Conservation (phyloP, 2,329 filamentous ascomycete species). For the Canariomyces notabilis region DNA sequence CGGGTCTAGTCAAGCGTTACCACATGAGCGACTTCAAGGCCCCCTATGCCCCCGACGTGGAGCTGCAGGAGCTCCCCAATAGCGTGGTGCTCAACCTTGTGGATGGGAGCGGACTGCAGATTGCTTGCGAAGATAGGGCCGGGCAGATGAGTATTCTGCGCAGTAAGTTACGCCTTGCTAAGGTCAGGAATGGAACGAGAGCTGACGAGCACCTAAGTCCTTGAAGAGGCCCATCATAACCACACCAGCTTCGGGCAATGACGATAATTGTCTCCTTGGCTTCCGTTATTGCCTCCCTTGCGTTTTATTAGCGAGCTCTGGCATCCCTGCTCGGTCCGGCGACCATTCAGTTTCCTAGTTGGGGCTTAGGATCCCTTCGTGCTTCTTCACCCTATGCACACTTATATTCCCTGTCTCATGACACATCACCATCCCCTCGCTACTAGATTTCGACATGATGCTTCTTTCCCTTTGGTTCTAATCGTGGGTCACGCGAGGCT, state of each 20-base stretch:
- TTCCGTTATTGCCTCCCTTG: background rate
- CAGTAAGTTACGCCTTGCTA: conserved; percentile 38
- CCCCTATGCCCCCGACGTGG: conserved; percentile 81
- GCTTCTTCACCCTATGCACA: background rate
- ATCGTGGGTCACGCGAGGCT: background rate
- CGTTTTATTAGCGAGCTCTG: background rate
- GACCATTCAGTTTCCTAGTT: conserved; percentile 10
- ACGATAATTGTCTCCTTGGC: background rate
- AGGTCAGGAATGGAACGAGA: background rate
- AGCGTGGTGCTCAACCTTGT: conserved; percentile 63
- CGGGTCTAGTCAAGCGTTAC: conserved; percentile 62
- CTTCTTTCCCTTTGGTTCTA: background rate
- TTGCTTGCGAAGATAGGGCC: conserved; percentile 58
- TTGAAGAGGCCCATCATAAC: conserved; percentile 35
- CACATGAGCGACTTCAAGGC: conserved; percentile 77
- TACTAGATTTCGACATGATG: background rate
- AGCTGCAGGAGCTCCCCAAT: conserved; percentile 87
- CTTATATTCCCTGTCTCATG: conserved; percentile 5
- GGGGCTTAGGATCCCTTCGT: background rate
- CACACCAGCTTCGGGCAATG: conserved; percentile 19
- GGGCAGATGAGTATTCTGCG: conserved; percentile 52
- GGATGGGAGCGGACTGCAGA: conserved; percentile 56
- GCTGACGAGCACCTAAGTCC: conserved; percentile 34
- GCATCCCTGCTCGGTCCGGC: conserved; percentile 11
- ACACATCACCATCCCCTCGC: background rate